Evolutionary conservation across 2,329 filamentous ascomycete genomes (phyloP).

Genomic region (Penicillium psychrosexuale): DNA sequence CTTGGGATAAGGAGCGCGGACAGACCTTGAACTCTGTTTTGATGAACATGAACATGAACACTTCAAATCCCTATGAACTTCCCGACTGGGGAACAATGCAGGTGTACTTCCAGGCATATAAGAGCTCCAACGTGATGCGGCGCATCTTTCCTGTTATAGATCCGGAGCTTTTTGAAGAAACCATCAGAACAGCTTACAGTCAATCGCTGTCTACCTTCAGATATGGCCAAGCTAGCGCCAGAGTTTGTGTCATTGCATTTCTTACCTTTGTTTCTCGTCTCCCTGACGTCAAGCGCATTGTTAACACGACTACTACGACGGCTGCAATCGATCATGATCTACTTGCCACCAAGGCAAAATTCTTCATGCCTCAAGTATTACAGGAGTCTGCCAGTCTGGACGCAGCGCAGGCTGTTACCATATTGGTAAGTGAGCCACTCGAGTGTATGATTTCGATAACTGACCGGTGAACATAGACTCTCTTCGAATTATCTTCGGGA

Average conservation of each 20-base stretch:
- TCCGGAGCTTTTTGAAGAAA: conserved; percentile 46
- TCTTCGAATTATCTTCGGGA: conserved; percentile 48
- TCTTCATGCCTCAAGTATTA: conserved; percentile 44
- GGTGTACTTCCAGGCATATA: conserved; percentile 33
- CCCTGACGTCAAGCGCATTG: conserved; percentile 11
- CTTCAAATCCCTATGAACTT: conserved; percentile 30
- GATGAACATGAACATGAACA: conserved; percentile 20
- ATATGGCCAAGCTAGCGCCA: conserved; percentile 36
- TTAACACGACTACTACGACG: not conserved
- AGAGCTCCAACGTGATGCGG: conserved; percentile 35
- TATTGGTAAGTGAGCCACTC: conserved; percentile 44
- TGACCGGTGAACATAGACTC: conserved; percentile 27
- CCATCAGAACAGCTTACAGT: conserved; percentile 47
- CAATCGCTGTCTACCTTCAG: conserved; percentile 14
- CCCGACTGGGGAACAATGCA: conserved; percentile 37
- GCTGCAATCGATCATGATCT: conserved; percentile 40
- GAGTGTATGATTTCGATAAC: not conserved
- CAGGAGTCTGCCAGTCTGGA: conserved; percentile 45
- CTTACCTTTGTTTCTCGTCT: conserved; percentile 38
- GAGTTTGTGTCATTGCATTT: conserved; percentile 52
- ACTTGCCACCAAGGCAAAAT: conserved; percentile 43
- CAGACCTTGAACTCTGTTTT: conserved; percentile 20
- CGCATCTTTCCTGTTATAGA: conserved; percentile 53
- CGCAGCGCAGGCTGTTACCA: conserved; percentile 46
- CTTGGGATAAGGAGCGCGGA: conserved; percentile 38